Base-by-base conservation (phyloP, 345 rosid genomes). In the Balakata baccata region DNA sequence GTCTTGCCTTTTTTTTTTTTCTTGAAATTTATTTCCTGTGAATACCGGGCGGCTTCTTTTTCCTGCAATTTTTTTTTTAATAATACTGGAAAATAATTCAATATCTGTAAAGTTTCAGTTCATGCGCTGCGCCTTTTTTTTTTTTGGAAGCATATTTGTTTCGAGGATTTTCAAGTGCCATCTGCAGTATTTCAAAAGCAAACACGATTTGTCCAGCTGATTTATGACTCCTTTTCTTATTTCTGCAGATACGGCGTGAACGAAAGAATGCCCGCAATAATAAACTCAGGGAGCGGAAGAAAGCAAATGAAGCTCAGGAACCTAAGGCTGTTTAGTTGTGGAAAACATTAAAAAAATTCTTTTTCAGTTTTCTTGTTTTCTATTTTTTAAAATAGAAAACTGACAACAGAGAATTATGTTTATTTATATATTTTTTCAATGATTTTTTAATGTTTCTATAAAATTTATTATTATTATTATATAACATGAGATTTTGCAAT, bases 201-300 rank as follows among this genome's bases (percentile, higher is more conserved):
- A 51, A 11, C 34, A 8, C 61, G 7, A 43, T 17, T 6, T 13
- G 22, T 25, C 4, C 4, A 0, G 0, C n/a, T 66, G 51, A 56
- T 69, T 73, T 17, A 22, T 47, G 16, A 22, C 49, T 29, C 34
- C 34, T 29, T 70, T 29, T 39, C 3, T 22, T 46, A 45, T 57
- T 61, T 46, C 4, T 74, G 56, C 87, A 90, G 93, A 87, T 75
- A 23, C 78, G 80, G 4, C 77, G 87, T 63, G 68, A 86, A 43
- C 80, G 80, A 67, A 84, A 86, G 82, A 69, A 74, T 38, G 89
- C 77, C 18, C 66, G 66, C 0, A 74, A 86, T 0, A 75, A 81
- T 22, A 84, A 75, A 49, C 91, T 90, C 64, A 82, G 85, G 85
- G 80, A 88, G 73, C 79, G 93, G 59, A 90, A 90, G 83, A 85